Base-by-base conservation (phyloP, 345 rosid genomes). In the Noccaea bulbosa region DNA sequence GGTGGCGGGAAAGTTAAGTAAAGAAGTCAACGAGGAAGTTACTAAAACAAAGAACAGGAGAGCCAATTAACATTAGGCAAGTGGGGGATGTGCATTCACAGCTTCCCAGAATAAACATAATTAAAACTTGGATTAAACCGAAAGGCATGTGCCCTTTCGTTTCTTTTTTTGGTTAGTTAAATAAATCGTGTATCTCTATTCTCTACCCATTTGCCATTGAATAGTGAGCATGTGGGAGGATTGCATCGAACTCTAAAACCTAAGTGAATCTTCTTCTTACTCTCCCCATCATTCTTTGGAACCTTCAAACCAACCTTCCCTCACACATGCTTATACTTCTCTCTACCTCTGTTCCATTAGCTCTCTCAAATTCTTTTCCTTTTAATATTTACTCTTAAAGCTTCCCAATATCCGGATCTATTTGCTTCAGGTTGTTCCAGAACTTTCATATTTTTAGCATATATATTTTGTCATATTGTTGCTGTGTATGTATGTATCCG, bases 51-150 rank as follows among this genome's bases (percentile, higher is more conserved):
- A 17, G 44, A 54, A 34, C 46, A 4, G n/a, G 5, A 33, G 47
- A 73, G 64, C 73, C 73, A 67, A 60, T 49, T n/a, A 52, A 20
- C 41, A 50, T 7, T 5, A 32, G 15, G 22, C 67, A 66, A 67
- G 73, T 67, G 68, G 69, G 40, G 40, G 6, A 41, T 49, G 12
- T 6, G 6, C 50, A 34, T 7, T 67, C 56, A 59, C 71, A 65
- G 27, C 11, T 37, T 54, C 33, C 57, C 54, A 4, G 52, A 62
- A 62, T 48, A 73, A 73, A 73, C 72, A 66, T 73, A 65, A 38
- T 73, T 66, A 66, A 66, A 51, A 60, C 58, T 51, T 74, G 58
- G 78, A 75, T 75, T 75, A 62, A 68, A 44, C 74, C 65, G 64
- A 24, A 74, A 74, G 73, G 63, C 73, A 74, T 67, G 68, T 67